Conservation (phyloP, 805 yeast genomes). For the Kluyveromyces lactis region DNA sequence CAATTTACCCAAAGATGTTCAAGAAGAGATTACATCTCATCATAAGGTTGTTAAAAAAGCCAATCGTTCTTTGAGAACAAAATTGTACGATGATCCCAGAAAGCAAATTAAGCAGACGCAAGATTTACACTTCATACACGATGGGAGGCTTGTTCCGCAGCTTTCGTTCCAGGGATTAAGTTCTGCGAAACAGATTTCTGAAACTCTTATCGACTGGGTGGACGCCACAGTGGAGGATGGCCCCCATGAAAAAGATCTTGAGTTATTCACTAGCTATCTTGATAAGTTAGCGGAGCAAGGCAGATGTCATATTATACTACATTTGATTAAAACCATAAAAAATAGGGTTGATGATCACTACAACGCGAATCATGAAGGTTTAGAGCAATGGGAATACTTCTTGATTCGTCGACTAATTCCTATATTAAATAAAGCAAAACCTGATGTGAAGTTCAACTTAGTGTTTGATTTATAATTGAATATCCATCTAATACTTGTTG, state of each 20-base stretch:
- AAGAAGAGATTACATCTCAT: constrained; percentile 50
- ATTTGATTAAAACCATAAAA: constrained; percentile 18
- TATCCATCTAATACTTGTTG: neutral
- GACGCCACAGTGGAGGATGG: constrained; percentile 25
- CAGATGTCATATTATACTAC: constrained; percentile 18
- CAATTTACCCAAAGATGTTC: constrained; percentile 58
- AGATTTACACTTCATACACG: constrained; percentile 15
- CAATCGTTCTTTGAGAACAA: constrained; percentile 7
- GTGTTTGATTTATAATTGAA: neutral
- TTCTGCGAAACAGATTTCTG: constrained; percentile 30
- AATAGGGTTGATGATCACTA: constrained; percentile 10
- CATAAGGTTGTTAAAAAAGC: constrained; percentile 26
- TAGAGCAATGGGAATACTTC: constrained; percentile 27
- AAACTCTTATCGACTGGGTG: constrained; percentile 32
- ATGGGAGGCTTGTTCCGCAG: constrained; percentile 20
- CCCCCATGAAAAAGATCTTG: constrained; percentile 35
- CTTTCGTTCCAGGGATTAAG: constrained; percentile 29
- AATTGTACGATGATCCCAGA: constrained; percentile 11
- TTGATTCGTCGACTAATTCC: constrained; percentile 20
- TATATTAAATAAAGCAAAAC: constrained; percentile 14
- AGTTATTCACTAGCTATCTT: constrained; percentile 30
- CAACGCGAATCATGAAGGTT: constrained; percentile 9
- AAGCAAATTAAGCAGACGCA: constrained; percentile 6
- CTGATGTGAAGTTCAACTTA: neutral
- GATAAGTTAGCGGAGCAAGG: constrained; percentile 22